Base-by-base conservation (phyloP, 2,329 filamentous ascomycete species). In the Ustulina deusta region DNA sequence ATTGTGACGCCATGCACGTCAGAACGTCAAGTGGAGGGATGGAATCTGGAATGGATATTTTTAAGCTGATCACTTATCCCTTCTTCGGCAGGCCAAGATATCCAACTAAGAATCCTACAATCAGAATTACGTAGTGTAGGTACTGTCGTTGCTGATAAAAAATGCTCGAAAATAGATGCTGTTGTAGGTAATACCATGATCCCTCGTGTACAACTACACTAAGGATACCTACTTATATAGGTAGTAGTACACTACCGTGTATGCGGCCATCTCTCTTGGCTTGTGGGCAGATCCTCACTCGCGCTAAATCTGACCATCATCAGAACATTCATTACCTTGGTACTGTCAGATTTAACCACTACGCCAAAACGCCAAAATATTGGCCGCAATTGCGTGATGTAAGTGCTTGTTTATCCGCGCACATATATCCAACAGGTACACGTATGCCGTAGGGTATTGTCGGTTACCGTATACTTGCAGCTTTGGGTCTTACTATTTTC, bases 1-100 rank as follows among this genome's bases (percentile, higher is more conserved):
- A 67, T 59, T 63, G 34, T 56, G 20, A 42, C 52, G 42, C 52
- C 13, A 56, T 55, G 38, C 25, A 58, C 55, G 55, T 52, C 36
- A 32, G 20, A 34, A 66, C 29, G 65, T 58, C 66, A 63, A 54
- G 49, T 65, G 59, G 58, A 51, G 55, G 42, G 34, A 20, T 2
- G 27, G 6, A 34, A 52, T 34, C 17, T 20, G 29, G 27, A 55
- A 63, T 57, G 54, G 62, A 66, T 69, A 69, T 69, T 69, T 66
- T 66, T 62, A 66, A 52, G 66, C 25, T 52, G 54, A 66, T 66
- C 59, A 49, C 54, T 34, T 54, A 59, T 59, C 40, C 58, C 20
- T 0, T 58, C 51, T 44, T 49, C 13, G 57, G 61, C 49, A 64
- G 49, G 55, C 38, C 34, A 27, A 15, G 38, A 13, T 29, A 59